Evolutionary conservation across 2,329 filamentous ascomycete genomes (phyloP), one percentile per base, ranked within the genome.

Genomic region (Xylaria sp.): DNA sequence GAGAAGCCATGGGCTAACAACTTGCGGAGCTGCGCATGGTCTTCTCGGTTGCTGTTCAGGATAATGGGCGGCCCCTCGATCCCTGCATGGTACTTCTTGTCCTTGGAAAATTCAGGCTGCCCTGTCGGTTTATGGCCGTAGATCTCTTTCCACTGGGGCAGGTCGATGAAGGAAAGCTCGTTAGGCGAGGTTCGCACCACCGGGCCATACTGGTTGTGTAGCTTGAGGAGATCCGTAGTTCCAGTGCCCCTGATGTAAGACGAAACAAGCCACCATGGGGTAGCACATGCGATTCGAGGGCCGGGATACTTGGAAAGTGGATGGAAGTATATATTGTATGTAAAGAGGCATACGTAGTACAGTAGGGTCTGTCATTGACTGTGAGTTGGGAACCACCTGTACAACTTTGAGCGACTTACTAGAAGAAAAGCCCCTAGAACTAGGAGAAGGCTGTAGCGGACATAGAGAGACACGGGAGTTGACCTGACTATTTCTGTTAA

Each of bases 31-130:
- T 57, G 45, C 19, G 24, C 39, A 41, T 58, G 51, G 38, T 54
- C 42, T n/a, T 52, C 18, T 21, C 41, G 48, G 24, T 58, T 41
- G 6, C 51, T 29, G 17, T 58, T 54, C n/a, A 58, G 22, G 17
- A 58, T 51, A 20, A 42, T 19, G 13, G 47, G 48, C 5, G 21
- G 29, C 6, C 46, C 39, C 5, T 22, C 42, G n/a, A 55, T 20
- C 11, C 44, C 52, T 9, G 52, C 44, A 39, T 57, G 50, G 39
- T 57, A 54, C n/a, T 57, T 57, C 26, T 56, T 38, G 13, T 56
- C 53, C 42, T 56, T 52, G 2, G 39, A 2, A 16, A 57, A 50
- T 24, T 57, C 54, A 17, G 18, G 42, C 34, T 50, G 41, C 5
- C 53, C 53, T 3, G 39, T 24, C 7, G 43, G 20, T 17, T 41